phyloP scores from a whole-genome alignment of 1,284 basidiomycete species.

The Apiotrichum laibachii region DNA sequence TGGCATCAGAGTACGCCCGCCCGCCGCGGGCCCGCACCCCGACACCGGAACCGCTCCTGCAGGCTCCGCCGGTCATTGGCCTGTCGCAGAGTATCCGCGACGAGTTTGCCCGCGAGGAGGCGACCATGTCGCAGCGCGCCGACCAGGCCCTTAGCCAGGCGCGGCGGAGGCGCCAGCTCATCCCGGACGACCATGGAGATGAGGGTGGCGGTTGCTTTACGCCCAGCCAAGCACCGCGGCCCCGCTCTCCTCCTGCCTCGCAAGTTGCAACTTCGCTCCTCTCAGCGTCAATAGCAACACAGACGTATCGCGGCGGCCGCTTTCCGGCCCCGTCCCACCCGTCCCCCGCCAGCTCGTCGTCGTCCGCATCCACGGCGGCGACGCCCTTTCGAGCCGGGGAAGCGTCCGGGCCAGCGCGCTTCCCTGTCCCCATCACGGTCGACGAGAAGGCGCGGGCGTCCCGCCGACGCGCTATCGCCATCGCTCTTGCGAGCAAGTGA shows the following conservation, averaged over 20 bases:
- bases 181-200: slow-evolving; percentile 6
- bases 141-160: slow-evolving; percentile 8
- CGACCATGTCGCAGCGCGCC: slow-evolving; percentile 2
- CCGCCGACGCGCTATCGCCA: slow-evolving; percentile 15
- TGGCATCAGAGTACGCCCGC: slow-evolving; percentile 29
- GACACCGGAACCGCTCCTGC: slow-evolving; percentile 8
- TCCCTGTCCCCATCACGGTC: slow-evolving; percentile 29
- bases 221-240: not conserved
- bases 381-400: slow-evolving; percentile 39
- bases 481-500: slow-evolving; percentile 7
- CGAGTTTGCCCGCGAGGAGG: slow-evolving; percentile 10
- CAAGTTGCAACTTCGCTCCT: not conserved
- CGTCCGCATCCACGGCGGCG: not conserved
- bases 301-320: not conserved
- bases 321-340: slow-evolving; percentile 1
- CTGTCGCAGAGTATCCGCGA: slow-evolving; percentile 14
- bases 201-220: slow-evolving; percentile 5
- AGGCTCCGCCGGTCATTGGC: slow-evolving; percentile 18
- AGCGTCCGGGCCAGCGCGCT: slow-evolving; percentile 36
- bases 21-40: slow-evolving; percentile 7
- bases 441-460: slow-evolving; percentile 7
- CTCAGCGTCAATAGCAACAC: not conserved
- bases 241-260: not conserved
- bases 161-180: not conserved
- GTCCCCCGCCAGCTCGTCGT: not conserved